Evolutionary conservation across 192 early-diverging fungal species (phyloP).

Genomic region (Phycomyces blakesleeanus): DNA sequence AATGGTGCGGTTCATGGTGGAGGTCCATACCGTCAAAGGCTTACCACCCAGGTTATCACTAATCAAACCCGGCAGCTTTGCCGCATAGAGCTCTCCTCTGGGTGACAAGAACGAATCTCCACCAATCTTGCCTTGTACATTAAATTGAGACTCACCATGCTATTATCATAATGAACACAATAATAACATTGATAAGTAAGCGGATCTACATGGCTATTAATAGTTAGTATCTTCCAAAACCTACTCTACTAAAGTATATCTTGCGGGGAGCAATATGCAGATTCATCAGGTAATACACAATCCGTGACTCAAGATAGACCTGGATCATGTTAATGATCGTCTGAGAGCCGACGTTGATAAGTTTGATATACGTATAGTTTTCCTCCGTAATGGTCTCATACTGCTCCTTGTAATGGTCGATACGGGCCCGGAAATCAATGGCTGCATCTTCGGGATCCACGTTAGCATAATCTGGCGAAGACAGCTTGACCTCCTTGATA

Average conservation of each 20-base stretch:
- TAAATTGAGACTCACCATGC: constrained; percentile 94
- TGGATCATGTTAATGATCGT: constrained; percentile 93
- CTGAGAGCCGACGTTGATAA: constrained; percentile 89
- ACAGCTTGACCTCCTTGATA: constrained; percentile 93
- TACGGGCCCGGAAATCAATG: constrained; percentile 87
- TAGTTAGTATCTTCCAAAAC: constrained; percentile 1
- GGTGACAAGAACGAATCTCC: constrained; percentile 91
- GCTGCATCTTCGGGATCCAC: constrained; percentile 86
- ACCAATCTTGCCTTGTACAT: constrained; percentile 88
- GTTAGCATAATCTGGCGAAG: constrained; percentile 89
- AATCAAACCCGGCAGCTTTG: constrained; percentile 79
- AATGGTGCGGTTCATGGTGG: constrained; percentile 89
- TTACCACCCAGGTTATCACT: constrained; percentile 69
- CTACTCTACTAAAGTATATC: constrained; percentile 83
- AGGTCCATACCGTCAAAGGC: constrained; percentile 91
- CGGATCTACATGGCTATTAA: too few species aligned
- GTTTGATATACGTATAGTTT: constrained; percentile 82
- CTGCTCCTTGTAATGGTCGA: constrained; percentile 84
- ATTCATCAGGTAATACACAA: constrained; percentile 99
- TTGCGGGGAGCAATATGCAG: constrained; percentile 92
- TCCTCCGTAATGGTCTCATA: constrained; percentile 88
- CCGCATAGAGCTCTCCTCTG: constrained; percentile 82
- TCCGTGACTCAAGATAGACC: constrained; percentile 93
- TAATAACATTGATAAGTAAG: too few species aligned
- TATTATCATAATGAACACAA: too few species aligned